Conservation (phyloP, 2,329 filamentous ascomycete species). For the Fusarium sp. region DNA sequence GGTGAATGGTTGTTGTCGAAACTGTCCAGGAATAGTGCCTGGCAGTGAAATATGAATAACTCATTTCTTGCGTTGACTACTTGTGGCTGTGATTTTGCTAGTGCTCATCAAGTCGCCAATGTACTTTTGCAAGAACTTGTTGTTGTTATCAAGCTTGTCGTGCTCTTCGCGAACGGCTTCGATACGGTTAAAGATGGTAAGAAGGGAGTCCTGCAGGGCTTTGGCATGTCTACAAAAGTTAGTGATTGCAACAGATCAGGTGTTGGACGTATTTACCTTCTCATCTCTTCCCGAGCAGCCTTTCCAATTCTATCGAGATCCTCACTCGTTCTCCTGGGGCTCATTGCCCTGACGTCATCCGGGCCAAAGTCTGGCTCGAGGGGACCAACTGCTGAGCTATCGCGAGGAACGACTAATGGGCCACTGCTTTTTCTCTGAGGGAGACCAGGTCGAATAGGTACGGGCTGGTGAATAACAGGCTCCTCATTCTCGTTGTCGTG, state of each 20-base stretch:
- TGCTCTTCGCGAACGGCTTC: conserved; percentile 95
- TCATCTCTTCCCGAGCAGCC: conserved; percentile 77
- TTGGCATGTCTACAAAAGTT: conserved; percentile 78
- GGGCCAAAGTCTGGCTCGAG: conserved; percentile 81
- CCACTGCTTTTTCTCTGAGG: conserved; percentile 82
- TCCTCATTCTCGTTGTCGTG: conserved; percentile 23
- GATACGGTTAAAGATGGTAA: conserved; percentile 91
- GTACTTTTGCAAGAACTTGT: conserved; percentile 97
- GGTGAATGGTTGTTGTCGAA: not conserved
- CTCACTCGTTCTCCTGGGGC: conserved; percentile 87
- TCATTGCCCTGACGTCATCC: conserved; percentile 94
- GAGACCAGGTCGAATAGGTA: conserved; percentile 72
- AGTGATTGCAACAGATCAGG: not conserved
- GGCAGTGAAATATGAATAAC: not conserved
- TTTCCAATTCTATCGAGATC: conserved; percentile 89
- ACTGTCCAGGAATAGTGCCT: not conserved
- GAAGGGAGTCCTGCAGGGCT: conserved; percentile 85
- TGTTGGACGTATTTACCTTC: conserved; percentile 58
- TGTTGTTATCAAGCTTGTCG: conserved; percentile 95
- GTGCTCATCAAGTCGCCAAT: conserved; percentile 95
- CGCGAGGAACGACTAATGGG: conserved; percentile 83
- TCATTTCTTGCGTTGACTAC: conserved; percentile 66
- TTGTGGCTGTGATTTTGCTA: conserved; percentile 75
- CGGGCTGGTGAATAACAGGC: conserved; percentile 60
- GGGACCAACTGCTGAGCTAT: conserved; percentile 78